These are phyloP conservation scores for Talaromyces thailandensis DNA, from an alignment of 495 filamentous ascomycete species.

Conservation along the genomic window DNA sequence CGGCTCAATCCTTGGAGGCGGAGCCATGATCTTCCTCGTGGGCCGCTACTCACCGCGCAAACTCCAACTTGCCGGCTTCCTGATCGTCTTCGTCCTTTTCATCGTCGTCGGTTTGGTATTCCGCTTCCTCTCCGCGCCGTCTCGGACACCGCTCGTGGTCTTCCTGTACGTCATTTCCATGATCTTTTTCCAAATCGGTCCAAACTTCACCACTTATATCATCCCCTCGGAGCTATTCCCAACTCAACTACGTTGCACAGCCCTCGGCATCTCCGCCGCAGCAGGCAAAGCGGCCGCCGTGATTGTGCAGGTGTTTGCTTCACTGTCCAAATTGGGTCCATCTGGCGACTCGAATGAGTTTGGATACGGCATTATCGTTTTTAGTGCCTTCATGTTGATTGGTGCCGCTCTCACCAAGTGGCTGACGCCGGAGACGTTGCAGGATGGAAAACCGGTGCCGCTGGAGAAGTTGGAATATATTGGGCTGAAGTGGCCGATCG, in stretches of 20 bases:
- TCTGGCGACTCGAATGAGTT: slow-evolving; percentile 15
- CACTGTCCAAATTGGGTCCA: slow-evolving; percentile 14
- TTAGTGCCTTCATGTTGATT: slow-evolving; percentile 37
- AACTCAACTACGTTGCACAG: slow-evolving; percentile 48
- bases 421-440: slow-evolving; percentile 3
- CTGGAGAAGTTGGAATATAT: slow-evolving; percentile 7
- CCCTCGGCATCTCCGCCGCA: slow-evolving; percentile 47
- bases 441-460: not conserved
- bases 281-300: slow-evolving; percentile 51
- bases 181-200: slow-evolving; percentile 50
- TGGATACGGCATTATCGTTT: slow-evolving; percentile 35
- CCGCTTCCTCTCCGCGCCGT: slow-evolving; percentile 1
- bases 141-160: slow-evolving; percentile 36
- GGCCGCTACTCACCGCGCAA: slow-evolving; percentile 37
- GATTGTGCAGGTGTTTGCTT: slow-evolving; percentile 39
- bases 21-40: slow-evolving; percentile 34
- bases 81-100: slow-evolving; percentile 37
- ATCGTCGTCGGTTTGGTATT: slow-evolving; percentile 42
- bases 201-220: slow-evolving; percentile 55
- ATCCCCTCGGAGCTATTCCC: slow-evolving; percentile 54
- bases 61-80: slow-evolving; percentile 40
- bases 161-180: slow-evolving; percentile 51
- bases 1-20: slow-evolving; percentile 40
- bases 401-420: slow-evolving; percentile 28
- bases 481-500: slow-evolving; percentile 1